Evolutionary conservation across 2,329 filamentous ascomycete species (phyloP).

Genomic region (Pleochaeta shiraiana): DNA sequence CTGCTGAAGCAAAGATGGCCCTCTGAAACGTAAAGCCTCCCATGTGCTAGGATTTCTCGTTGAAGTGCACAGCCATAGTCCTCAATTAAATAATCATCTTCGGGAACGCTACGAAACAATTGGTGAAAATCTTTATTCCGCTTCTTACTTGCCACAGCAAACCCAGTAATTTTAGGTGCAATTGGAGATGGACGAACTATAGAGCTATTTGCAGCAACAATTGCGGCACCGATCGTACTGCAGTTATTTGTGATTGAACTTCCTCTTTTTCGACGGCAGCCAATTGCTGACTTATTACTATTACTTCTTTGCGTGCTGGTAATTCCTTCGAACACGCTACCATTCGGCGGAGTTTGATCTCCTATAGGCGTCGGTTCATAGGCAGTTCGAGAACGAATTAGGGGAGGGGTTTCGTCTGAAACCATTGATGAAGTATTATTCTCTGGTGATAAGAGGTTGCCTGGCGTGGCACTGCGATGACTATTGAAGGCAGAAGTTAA

Average conservation of each 20-base stretch:
- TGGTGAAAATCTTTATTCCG: constrained; percentile 89
- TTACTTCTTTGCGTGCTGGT: constrained; percentile 28
- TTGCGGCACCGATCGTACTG: constrained; percentile 43
- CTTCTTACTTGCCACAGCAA: constrained; percentile 90
- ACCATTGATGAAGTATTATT: constrained; percentile 9
- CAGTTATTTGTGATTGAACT: constrained; percentile 44
- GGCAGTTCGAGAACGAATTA: constrained; percentile 25
- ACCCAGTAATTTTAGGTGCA: constrained; percentile 68
- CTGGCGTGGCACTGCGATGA: not conserved
- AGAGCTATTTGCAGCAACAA: constrained; percentile 46
- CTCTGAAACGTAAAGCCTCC: constrained; percentile 87
- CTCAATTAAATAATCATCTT: constrained; percentile 95
- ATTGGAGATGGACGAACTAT: constrained; percentile 38
- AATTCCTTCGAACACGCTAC: constrained; percentile 43
- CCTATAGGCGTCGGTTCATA: constrained; percentile 28
- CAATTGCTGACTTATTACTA: constrained; percentile 42
- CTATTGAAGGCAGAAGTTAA: too few species aligned
- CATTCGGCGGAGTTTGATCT: constrained; percentile 42
- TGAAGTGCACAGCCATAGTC: constrained; percentile 96
- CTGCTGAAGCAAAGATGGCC: constrained; percentile 97
- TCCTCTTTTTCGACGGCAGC: constrained; percentile 48
- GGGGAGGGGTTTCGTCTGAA: constrained; percentile 12
- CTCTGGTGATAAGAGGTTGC: constrained; percentile 2
- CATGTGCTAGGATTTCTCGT: constrained; percentile 84
- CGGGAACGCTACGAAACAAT: constrained; percentile 87